Evolutionary conservation across 495 filamentous ascomycete genomes (phyloP).

Genomic region (Podospora pseudocomata): DNA sequence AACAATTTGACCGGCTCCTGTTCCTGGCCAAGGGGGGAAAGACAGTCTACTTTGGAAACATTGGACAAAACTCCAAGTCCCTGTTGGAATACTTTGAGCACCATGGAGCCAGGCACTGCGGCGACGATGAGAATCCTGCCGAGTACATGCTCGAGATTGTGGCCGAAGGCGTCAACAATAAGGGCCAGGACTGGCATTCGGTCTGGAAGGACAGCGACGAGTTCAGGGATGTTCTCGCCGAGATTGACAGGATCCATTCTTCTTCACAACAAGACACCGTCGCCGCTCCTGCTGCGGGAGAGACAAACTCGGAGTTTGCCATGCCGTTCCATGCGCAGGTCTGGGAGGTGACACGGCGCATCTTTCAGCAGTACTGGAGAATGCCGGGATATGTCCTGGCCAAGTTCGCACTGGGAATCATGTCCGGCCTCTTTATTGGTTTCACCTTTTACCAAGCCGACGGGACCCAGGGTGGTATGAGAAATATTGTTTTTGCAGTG

Average conservation of each 20-base stretch:
- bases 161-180: slow-evolving; percentile 51
- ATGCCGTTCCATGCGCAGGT: slow-evolving; percentile 40
- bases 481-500: slow-evolving; percentile 62
- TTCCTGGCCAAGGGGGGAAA: slow-evolving; percentile 64
- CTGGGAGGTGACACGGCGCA: slow-evolving; percentile 47
- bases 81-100: slow-evolving; percentile 50
- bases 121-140: slow-evolving; percentile 63
- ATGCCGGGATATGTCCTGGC: slow-evolving; percentile 70
- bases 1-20: slow-evolving; percentile 68
- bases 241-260: slow-evolving; percentile 44
- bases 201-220: slow-evolving; percentile 70
- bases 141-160: slow-evolving; percentile 89
- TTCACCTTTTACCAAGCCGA: slow-evolving; percentile 70
- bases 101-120: slow-evolving; percentile 68
- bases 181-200: slow-evolving; percentile 71
- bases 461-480: slow-evolving; percentile 57
- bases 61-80: slow-evolving; percentile 42
- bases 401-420: slow-evolving; percentile 41
- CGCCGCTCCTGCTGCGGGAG: background rate
- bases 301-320: slow-evolving; percentile 27
- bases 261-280: background rate
- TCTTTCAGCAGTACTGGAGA: slow-evolving; percentile 76
- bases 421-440: slow-evolving; percentile 61
- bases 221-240: slow-evolving; percentile 56
- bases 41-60: slow-evolving; percentile 63